Evolutionary conservation across 129 eudicot species (phyloP).

Genomic region (Lonicera japonica): DNA sequence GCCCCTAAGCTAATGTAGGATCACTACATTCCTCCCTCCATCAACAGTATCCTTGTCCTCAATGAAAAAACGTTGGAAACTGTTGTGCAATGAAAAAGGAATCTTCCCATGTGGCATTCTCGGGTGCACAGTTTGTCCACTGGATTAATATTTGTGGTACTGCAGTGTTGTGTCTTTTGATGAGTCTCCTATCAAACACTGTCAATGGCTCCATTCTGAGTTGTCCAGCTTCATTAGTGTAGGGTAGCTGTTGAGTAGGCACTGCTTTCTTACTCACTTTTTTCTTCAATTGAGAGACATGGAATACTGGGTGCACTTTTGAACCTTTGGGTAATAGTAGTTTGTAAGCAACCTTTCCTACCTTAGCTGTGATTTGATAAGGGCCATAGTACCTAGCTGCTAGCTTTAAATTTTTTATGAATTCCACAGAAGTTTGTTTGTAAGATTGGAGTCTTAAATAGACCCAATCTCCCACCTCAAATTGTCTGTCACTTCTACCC

Average conservation of each 20-base stretch:
- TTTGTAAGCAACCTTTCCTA: conserved; percentile 2
- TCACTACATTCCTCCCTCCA: too few species aligned
- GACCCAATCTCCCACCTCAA: neutral
- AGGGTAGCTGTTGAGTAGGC: neutral
- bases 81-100: too few species aligned
- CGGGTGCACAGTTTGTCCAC: too few species aligned
- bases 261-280: neutral
- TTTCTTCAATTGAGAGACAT: neutral
- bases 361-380: neutral
- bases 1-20: too few species aligned
- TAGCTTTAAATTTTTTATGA: too few species aligned
- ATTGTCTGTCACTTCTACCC: conserved; percentile 6
- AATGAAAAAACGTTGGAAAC: too few species aligned
- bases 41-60: too few species aligned
- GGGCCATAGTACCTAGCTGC: neutral
- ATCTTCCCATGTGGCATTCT: too few species aligned
- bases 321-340: neutral
- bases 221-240: neutral
- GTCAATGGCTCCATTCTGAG: neutral
- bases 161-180: too few species aligned
- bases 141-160: too few species aligned
- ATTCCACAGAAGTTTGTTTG: neutral
- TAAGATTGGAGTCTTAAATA: conserved; percentile 1
- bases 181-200: neutral
- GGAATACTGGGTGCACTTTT: neutral